Evolutionary conservation across 352 stramenopile genomes (phyloP).

Genomic region (Saprolegnia diclina): DNA sequence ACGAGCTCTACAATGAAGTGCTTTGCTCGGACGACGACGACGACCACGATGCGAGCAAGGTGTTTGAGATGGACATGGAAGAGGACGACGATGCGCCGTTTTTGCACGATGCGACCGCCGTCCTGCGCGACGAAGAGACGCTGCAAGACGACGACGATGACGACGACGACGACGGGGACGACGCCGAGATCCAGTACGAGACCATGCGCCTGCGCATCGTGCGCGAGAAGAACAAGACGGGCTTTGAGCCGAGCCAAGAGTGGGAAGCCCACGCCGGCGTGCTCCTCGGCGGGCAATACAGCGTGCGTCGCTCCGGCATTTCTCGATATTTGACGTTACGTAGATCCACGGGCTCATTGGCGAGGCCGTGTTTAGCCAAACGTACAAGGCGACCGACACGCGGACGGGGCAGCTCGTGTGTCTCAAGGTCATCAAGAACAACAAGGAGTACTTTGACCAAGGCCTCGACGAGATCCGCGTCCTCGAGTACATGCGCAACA

Average conservation of each 20-base stretch:
- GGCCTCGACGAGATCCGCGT: constrained; percentile 76
- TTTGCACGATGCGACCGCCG: not conserved
- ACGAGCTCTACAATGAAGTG: constrained; percentile 80
- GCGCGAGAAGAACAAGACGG: constrained; percentile 71
- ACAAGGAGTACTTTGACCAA: constrained; percentile 99
- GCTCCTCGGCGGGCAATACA: constrained; percentile 59
- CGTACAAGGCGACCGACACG: constrained; percentile 70
- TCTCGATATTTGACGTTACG: not conserved
- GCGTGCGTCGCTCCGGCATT: constrained; percentile 31
- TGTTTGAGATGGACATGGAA: constrained; percentile 43
- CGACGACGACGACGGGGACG: constrained; percentile 38
- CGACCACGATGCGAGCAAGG: constrained; percentile 32
- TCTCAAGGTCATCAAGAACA: constrained; percentile 99
- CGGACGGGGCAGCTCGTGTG: constrained; percentile 83
- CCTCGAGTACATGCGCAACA: constrained; percentile 59
- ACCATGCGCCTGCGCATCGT: constrained; percentile 64
- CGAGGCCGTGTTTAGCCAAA: constrained; percentile 78
- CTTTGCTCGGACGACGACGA: constrained; percentile 54
- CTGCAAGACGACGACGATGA: constrained; percentile 33
- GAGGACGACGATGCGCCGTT: constrained; percentile 8
- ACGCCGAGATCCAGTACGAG: constrained; percentile 54
- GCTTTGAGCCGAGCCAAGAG: constrained; percentile 74
- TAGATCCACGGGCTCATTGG: constrained; percentile 68
- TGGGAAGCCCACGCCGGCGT: constrained; percentile 54
- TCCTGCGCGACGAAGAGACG: constrained; percentile 29